These are phyloP conservation scores for Hypoxylon sp. DNA, from an alignment of 2,329 filamentous ascomycete species.

Conservation along the genomic window DNA sequence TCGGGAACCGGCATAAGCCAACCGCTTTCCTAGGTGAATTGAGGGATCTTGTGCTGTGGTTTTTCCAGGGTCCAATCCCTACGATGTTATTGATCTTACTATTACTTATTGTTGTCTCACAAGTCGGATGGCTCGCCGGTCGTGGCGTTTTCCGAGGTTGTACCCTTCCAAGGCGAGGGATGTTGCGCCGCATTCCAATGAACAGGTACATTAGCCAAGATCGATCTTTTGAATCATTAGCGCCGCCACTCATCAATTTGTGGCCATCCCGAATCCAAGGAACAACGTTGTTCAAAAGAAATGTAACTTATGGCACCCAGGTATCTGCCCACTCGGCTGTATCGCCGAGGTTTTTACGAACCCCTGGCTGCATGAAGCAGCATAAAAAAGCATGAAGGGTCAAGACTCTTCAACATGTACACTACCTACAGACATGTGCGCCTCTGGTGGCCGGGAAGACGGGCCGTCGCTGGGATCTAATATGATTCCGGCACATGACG, in stretches of 20 bases:
- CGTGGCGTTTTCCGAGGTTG: constrained; percentile 21
- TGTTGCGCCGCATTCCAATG: constrained; percentile 38
- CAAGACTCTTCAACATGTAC: background rate
- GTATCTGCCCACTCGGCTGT: constrained; percentile 46
- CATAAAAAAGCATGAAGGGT: constrained; percentile 11
- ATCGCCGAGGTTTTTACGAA: constrained; percentile 49
- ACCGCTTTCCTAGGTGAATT: constrained; percentile 32
- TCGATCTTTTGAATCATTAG: constrained; percentile 42
- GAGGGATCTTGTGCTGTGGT: constrained; percentile 13
- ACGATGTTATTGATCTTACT: constrained; percentile 19
- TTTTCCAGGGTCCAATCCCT: constrained; percentile 26
- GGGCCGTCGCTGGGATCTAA: constrained; percentile 53
- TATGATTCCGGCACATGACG: constrained; percentile 51
- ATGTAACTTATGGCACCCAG: constrained; percentile 39
- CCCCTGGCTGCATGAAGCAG: constrained; percentile 32
- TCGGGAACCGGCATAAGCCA: constrained; percentile 40
- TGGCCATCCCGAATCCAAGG: constrained; percentile 50
- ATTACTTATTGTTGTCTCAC: constrained; percentile 12
- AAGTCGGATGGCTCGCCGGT: constrained; percentile 37
- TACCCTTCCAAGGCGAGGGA: constrained; percentile 28
- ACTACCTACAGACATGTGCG: constrained; percentile 24
- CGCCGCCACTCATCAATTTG: constrained; percentile 44
- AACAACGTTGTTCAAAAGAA: constrained; percentile 40
- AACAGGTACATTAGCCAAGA: constrained; percentile 32
- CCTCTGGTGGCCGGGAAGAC: constrained; percentile 46